A percentile compares a stretch with the other conserved stretches of the same genome.
These are phyloP conservation scores for Ophiosphaerella narmari DNA, from an alignment of 2,329 filamentous ascomycete genomes.

Conservation along the genomic window DNA sequence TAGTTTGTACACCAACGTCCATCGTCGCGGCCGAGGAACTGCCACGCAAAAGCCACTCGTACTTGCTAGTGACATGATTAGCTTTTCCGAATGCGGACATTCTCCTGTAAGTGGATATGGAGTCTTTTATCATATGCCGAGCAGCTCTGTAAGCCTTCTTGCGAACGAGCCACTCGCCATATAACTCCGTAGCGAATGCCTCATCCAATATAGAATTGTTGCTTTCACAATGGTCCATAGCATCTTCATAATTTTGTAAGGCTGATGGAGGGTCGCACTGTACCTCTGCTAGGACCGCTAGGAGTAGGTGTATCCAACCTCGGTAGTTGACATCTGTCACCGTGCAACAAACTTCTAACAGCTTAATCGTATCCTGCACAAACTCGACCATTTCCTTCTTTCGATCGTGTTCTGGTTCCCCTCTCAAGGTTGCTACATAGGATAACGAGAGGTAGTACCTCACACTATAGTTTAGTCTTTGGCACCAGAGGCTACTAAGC, in stretches of 20 bases:
- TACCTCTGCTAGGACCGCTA: constrained; percentile 71
- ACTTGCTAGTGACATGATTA: constrained; percentile 68
- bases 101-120: constrained; percentile 69
- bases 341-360: constrained; percentile 66
- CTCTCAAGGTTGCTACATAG: constrained; percentile 47
- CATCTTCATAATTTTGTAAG: constrained; percentile 69
- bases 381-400: constrained; percentile 57
- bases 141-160: constrained; percentile 69
- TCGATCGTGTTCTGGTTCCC: constrained; percentile 43
- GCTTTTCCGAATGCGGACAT: constrained; percentile 72
- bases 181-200: constrained; percentile 72
- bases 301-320: constrained; percentile 69
- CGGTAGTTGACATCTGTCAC: constrained; percentile 74
- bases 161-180: constrained; percentile 72
- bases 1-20: constrained; percentile 72
- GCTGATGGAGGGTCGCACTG: constrained; percentile 58
- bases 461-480: constrained; percentile 49
- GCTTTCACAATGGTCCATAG: constrained; percentile 72
- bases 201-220: constrained; percentile 72
- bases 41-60: constrained; percentile 68
- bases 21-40: constrained; percentile 63
- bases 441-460: constrained; percentile 51
- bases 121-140: constrained; percentile 69
- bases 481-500: constrained; percentile 51
- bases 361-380: constrained; percentile 61